These are phyloP conservation scores for Colletotrichum trifolii DNA, from an alignment of 2,329 filamentous ascomycete genomes.

Conservation along the genomic window DNA sequence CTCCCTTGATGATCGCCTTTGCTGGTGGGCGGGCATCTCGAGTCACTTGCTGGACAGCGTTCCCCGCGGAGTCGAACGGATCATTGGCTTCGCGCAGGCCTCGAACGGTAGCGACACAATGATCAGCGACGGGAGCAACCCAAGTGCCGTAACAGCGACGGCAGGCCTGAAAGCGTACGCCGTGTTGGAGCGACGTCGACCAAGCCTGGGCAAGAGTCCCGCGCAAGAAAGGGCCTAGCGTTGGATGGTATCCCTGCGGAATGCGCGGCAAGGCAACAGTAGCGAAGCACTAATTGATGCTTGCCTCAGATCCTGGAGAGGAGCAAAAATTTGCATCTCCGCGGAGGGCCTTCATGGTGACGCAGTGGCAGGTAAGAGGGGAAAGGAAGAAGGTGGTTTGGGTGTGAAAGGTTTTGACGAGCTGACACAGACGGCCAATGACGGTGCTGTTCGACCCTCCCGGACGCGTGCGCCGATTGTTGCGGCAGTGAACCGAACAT, in stretches of 20 bases:
- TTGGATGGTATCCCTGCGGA: constrained; percentile 27
- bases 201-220: constrained; percentile 2
- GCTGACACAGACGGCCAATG: constrained; percentile 10
- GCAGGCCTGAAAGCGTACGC: constrained; percentile 12
- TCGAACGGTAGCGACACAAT: constrained; percentile 18
- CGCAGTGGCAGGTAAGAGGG: constrained; percentile 2
- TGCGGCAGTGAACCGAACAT: constrained; percentile 31
- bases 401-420: constrained; percentile 20
- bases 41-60: constrained; percentile 15
- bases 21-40: constrained; percentile 1
- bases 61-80: neutral
- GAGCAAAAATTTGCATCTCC: constrained; percentile 31
- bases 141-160: constrained; percentile 28
- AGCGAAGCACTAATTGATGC: constrained; percentile 34
- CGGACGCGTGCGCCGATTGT: constrained; percentile 15
- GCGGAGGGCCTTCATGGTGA: constrained; percentile 17
- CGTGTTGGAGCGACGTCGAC: constrained; percentile 2
- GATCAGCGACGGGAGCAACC: constrained; percentile 22
- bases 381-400: constrained; percentile 15
- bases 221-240: constrained; percentile 19
- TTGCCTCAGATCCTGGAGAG: constrained; percentile 33
- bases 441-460: constrained; percentile 15
- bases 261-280: constrained; percentile 28
- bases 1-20: constrained; percentile 11
- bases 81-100: constrained; percentile 1